Conservation (phyloP, 352 stramenopile genomes). For the Globisporangium paroecandrum region DNA sequence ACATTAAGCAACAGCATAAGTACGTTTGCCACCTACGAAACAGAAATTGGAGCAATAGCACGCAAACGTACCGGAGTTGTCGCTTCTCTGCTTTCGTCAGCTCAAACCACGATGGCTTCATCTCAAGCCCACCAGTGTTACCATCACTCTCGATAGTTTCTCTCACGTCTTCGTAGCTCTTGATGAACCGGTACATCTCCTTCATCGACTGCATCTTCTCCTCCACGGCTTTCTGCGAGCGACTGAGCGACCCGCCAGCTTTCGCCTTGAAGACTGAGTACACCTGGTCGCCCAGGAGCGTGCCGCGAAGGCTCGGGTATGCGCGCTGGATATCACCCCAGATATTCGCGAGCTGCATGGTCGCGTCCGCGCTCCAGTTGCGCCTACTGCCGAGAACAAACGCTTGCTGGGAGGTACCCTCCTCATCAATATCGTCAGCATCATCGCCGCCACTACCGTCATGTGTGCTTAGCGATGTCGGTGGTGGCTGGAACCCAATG, state of each 20-base stretch:
- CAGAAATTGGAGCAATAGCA: neutral
- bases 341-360: conserved; percentile 48
- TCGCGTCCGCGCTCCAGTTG: conserved; percentile 34
- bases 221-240: conserved; percentile 59
- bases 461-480: neutral
- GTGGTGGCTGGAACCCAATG: neutral
- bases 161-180: conserved; percentile 34
- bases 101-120: conserved; percentile 49
- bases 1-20: neutral
- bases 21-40: neutral
- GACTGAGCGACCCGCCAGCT: conserved; percentile 37
- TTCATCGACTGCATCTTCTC: conserved; percentile 81
- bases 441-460: neutral
- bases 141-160: conserved; percentile 21
- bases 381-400: neutral
- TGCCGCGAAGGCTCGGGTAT: conserved; percentile 30
- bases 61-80: conserved; percentile 30
- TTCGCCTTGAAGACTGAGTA: conserved; percentile 48
- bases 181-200: conserved; percentile 70
- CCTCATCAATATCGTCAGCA: neutral
- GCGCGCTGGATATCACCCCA: conserved; percentile 40
- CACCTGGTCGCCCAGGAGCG: conserved; percentile 46
- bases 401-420: neutral
- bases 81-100: conserved; percentile 47
- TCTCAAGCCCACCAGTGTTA: conserved; percentile 2